Conservation (phyloP, 768 basidiomycete species). For the Kondoa subrosea region DNA sequence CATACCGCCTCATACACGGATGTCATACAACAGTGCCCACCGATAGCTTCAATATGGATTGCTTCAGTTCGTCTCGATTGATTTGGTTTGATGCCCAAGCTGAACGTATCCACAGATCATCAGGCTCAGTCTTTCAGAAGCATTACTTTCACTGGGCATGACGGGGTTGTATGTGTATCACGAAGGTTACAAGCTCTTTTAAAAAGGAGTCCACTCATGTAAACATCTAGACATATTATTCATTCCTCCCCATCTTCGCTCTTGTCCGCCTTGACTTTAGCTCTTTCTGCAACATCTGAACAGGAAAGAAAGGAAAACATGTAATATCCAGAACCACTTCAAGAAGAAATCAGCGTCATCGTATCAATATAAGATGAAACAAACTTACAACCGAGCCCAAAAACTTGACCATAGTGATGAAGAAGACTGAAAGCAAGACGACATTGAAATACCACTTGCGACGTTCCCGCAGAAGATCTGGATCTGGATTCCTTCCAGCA, state of each 20-base stretch:
- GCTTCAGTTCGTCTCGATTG: too few relatives aligned
- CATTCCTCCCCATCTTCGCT: background rate
- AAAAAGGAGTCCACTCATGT: background rate
- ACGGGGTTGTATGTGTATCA: background rate
- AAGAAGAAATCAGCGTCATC: background rate
- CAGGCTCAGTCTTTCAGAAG: background rate
- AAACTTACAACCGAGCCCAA: background rate
- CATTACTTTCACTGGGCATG: background rate
- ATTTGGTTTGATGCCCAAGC: too few relatives aligned
- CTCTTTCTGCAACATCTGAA: background rate
- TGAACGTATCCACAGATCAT: conserved; percentile 6
- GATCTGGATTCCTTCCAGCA: background rate
- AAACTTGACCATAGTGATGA: conserved; percentile 7
- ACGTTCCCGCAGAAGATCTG: background rate
- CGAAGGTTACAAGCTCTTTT: background rate
- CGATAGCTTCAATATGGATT: too few relatives aligned
- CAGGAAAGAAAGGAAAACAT: conserved; percentile 36
- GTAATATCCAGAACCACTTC: background rate
- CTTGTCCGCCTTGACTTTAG: background rate
- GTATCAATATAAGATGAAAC: conserved; percentile 18
- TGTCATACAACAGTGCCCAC: too few relatives aligned
- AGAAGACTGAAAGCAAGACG: conserved; percentile 2
- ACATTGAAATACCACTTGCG: background rate
- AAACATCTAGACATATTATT: background rate
- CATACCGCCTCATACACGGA: too few relatives aligned